A percentile compares a stretch with the other conserved stretches of the same genome.
Conservation (phyloP, 345 rosid species). For the Acer campestre region DNA sequence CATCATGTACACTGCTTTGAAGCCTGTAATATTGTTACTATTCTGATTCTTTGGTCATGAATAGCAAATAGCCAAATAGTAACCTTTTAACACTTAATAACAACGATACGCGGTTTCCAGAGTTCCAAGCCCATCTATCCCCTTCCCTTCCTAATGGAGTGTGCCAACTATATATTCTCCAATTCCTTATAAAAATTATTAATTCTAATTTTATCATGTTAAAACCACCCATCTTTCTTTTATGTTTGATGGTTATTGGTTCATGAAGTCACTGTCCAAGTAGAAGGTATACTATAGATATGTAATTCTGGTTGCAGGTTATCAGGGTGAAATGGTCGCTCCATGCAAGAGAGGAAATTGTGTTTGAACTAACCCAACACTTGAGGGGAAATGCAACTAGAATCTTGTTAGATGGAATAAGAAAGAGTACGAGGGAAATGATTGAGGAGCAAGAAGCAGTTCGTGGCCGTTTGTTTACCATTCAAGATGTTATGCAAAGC, state of each 20-base stretch:
- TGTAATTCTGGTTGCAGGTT: constrained; percentile 45
- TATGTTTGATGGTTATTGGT: not conserved
- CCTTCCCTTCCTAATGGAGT: not conserved
- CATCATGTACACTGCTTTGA: not conserved
- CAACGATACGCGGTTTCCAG: not conserved
- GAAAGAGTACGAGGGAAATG: constrained; percentile 85
- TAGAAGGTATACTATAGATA: no score
- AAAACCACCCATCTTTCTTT: not conserved
- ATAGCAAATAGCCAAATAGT: not conserved
- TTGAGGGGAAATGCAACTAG: constrained; percentile 63
- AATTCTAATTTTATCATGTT: no score
- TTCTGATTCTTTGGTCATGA: no score
- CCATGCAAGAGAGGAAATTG: constrained; percentile 96
- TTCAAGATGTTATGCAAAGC: constrained; percentile 99
- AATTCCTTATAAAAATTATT: no score
- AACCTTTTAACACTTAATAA: not conserved
- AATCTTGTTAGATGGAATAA: constrained; percentile 55
- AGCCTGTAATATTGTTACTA: not conserved
- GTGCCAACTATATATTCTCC: not conserved
- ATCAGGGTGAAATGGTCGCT: constrained; percentile 99
- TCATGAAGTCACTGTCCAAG: not conserved
- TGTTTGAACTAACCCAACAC: constrained; percentile 90
- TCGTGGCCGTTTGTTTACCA: constrained; percentile 92
- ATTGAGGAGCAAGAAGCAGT: constrained; percentile 98
- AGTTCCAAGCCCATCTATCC: not conserved